Evolutionary conservation across 2,329 filamentous ascomycete species (phyloP).

Genomic region (Epichloe festucae): DNA sequence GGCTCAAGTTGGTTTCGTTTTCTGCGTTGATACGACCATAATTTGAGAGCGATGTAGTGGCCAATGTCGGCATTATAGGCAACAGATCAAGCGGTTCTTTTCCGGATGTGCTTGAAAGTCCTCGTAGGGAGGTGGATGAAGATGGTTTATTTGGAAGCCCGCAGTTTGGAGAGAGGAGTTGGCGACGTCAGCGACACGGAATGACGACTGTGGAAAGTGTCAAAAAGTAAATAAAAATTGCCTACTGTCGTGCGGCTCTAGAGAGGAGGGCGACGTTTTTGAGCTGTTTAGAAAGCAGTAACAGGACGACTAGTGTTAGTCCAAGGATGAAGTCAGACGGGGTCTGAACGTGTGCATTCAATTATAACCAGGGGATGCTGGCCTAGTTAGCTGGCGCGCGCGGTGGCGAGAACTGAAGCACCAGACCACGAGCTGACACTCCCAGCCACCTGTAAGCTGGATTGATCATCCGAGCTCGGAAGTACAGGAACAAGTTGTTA

Average conservation of each 20-base stretch:
- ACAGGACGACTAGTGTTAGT: too few species aligned
- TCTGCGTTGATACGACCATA: constrained; percentile 24
- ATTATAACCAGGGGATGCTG: too few species aligned
- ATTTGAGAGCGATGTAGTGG: constrained; percentile 10
- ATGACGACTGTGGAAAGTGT: not conserved
- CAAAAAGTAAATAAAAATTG: not conserved
- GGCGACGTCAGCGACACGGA: not conserved
- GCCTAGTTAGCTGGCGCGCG: too few species aligned
- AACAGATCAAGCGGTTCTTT: constrained; percentile 2
- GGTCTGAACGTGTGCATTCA: too few species aligned
- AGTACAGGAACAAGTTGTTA: too few species aligned
- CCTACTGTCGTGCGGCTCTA: not conserved
- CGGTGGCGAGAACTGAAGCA: too few species aligned
- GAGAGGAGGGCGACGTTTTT: too few species aligned
- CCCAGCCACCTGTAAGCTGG: too few species aligned
- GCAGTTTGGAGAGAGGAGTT: not conserved
- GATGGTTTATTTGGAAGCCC: not conserved
- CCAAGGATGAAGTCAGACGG: too few species aligned
- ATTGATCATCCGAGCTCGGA: too few species aligned
- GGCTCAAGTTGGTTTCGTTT: constrained; percentile 20
- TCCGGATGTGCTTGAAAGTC: not conserved
- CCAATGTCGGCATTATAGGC: constrained; percentile 9
- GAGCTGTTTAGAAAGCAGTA: too few species aligned
- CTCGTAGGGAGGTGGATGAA: not conserved
- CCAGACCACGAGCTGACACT: too few species aligned